Evolutionary conservation across 2,329 filamentous ascomycete species (phyloP), one percentile per base, ranked within the genome.

Genomic region (Beauveria brongniartii): DNA sequence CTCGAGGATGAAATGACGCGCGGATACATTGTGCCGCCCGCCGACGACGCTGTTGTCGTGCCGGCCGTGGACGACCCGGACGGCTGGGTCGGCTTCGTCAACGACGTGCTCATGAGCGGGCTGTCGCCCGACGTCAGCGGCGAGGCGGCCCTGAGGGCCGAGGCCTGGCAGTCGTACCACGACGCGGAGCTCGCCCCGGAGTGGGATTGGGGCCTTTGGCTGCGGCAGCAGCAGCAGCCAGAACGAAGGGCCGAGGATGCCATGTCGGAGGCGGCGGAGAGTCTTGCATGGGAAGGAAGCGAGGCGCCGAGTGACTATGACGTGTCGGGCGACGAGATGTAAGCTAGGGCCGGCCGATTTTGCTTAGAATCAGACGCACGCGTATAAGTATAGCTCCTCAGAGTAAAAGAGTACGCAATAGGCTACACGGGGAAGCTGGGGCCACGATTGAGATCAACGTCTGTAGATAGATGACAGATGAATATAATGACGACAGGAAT

Each of bases 1-100:
- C 70, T 71, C 9, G 69, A 74, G 26, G 69, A 73, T 37, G 72
- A 74, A 47, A 71, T 73, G 28, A 64, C 65, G 37, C 68, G 73
- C 20, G 73, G 73, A 16, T 72, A 64, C 61, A 68, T 71, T 34
- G 61, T 73, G n/a, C 65, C 64, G 26, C 66, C 64, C 43, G 56
- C 8, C 43, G 43, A 55, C 40, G 46, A 55, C 16, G 52, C 40
- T 46, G 62, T 59, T 7, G n/a, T 46, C 8, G 64, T 65, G 3
- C 69, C 67, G 8, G 61, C 22, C 2, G 47, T 62, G 1, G 20
- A 67, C 30, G 68, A 72, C 58, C 26, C 40, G 0, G 24, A 53
- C 2, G 67, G 56, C 51, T 74, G 71, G 72, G 37, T 26, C 8
- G 59, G 63, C 50, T 74, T 71, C 44, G 64, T 69, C 62, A 66